Conservation (phyloP, 228 moss, liverwort and hornwort genomes). For the Sphagnum fallax region DNA sequence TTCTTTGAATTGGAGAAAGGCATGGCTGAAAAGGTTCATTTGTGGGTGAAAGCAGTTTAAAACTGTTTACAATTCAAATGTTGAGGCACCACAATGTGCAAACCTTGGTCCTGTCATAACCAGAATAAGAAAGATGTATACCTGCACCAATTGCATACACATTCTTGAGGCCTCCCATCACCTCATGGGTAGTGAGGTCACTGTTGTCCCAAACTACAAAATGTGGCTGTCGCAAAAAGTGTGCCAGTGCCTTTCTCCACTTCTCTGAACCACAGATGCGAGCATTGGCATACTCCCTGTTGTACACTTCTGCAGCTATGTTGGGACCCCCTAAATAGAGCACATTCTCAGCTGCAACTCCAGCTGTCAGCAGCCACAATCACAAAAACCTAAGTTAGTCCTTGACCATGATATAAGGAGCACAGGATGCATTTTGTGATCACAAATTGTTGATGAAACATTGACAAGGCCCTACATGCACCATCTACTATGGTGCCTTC, state of each 20-base stretch:
- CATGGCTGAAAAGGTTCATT: too few species aligned
- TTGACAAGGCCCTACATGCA: too few species aligned
- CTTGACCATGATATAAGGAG: too few species aligned
- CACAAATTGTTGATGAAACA: too few species aligned
- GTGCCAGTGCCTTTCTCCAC: conserved; percentile 53
- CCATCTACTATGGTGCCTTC: too few species aligned
- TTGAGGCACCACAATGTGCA: too few species aligned
- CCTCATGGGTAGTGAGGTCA: conserved; percentile 58
- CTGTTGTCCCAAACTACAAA: conserved; percentile 69
- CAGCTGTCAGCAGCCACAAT: conserved; percentile 19
- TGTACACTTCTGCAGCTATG: conserved; percentile 60
- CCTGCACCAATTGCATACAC: conserved; percentile 68
- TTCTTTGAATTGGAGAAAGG: too few species aligned
- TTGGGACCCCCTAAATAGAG: conserved; percentile 57
- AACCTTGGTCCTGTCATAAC: background rate
- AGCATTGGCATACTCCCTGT: conserved; percentile 59
- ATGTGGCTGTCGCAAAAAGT: conserved; percentile 57
- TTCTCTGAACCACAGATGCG: conserved; percentile 56
- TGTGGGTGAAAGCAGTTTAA: too few species aligned
- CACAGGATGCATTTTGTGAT: too few species aligned
- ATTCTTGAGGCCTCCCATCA: conserved; percentile 65
- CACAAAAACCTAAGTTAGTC: background rate
- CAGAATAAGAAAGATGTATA: conserved; percentile 5
- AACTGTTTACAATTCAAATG: too few species aligned
- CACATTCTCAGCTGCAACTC: conserved; percentile 39